Percentiles rank a stretch among this genome's conserved stretches.
Evolutionary conservation across 331 rosid genomes (phyloP).

Genomic region (Quercus tomentella): DNA sequence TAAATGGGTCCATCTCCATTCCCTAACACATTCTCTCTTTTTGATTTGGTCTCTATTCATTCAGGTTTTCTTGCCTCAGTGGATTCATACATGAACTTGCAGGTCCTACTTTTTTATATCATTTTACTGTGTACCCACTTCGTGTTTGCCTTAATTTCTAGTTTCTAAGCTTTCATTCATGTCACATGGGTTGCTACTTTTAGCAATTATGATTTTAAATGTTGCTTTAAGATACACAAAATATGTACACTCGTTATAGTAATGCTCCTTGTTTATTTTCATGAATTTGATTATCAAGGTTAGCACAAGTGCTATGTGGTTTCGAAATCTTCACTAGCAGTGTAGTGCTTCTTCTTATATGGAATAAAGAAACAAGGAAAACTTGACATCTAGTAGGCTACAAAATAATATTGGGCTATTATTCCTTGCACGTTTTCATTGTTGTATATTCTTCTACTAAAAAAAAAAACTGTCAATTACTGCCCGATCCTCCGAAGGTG

Average conservation of each 20-base stretch:
- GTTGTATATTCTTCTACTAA: too few relatives aligned
- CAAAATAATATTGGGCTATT: neutral
- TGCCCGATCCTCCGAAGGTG: neutral
- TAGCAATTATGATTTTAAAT: neutral
- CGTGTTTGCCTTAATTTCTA: neutral
- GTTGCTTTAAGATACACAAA: neutral
- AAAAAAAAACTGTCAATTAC: too few relatives aligned
- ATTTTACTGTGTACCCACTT: neutral
- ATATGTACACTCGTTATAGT: neutral
- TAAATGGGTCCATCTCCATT: neutral
- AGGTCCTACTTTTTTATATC: constrained; percentile 30
- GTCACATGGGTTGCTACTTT: neutral
- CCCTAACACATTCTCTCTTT: too few relatives aligned
- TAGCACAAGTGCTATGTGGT: neutral
- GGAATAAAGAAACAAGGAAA: neutral
- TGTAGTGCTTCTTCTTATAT: neutral
- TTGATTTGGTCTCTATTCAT: constrained; percentile 10
- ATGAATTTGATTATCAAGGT: neutral
- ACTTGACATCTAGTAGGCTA: neutral
- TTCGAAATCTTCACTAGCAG: neutral
- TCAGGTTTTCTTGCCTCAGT: constrained; percentile 90
- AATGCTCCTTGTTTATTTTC: neutral
- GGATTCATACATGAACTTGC: constrained; percentile 96
- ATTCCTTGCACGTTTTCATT: too few relatives aligned
- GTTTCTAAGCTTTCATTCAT: neutral